phyloP scores from a whole-genome alignment of 306 rosid genomes.

The Nissolia schottii region DNA sequence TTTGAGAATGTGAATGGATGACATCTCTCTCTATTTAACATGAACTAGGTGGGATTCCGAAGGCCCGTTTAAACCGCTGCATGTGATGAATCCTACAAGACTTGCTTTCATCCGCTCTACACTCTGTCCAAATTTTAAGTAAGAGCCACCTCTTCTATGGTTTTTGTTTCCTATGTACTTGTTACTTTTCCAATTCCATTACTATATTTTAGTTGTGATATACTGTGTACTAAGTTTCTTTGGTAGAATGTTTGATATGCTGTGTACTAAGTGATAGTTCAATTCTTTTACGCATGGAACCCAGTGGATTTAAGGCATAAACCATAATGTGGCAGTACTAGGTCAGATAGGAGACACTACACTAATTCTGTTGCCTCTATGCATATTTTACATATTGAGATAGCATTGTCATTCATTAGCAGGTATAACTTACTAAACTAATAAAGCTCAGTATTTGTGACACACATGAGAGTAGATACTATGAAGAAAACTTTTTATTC shows the following conservation, averaged over 20 bases:
- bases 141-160: background rate
- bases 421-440: background rate
- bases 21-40: background rate
- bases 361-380: background rate
- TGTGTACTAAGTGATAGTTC: background rate
- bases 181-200: background rate
- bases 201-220: background rate
- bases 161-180: background rate
- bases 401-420: background rate
- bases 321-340: background rate
- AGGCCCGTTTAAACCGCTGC: slow-evolving; percentile 94
- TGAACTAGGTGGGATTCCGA: slow-evolving; percentile 84
- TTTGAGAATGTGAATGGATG: background rate
- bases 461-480: background rate
- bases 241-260: background rate
- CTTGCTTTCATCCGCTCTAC: slow-evolving; percentile 78
- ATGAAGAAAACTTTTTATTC: background rate
- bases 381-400: background rate
- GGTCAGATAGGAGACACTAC: background rate
- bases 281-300: background rate
- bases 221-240: too few relatives aligned
- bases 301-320: background rate
- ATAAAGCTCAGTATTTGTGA: background rate
- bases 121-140: slow-evolving; percentile 84
- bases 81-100: slow-evolving; percentile 83